Evolutionary conservation across 108 stramenopile species (phyloP).

Genomic region (Licmophora abbreviata): DNA sequence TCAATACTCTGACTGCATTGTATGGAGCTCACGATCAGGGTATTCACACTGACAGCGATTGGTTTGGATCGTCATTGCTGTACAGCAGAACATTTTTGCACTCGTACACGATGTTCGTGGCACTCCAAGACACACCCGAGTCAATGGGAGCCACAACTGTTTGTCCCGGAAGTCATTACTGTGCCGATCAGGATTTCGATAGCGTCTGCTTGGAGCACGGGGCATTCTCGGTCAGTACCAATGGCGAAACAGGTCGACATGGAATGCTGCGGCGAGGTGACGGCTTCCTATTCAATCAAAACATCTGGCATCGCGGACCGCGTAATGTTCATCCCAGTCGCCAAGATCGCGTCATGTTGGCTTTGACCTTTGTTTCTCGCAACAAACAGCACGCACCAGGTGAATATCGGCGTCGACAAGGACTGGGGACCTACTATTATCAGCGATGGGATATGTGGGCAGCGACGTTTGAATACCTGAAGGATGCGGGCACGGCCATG

Average conservation of each 20-base stretch:
- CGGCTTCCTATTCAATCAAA: conserved; percentile 11
- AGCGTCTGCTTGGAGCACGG: conserved; percentile 7
- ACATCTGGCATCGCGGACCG: conserved; percentile 20
- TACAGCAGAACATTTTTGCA: conserved; percentile 5
- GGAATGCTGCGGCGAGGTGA: conserved; percentile 17
- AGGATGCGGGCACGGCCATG: conserved; percentile 5
- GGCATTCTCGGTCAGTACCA: conserved; percentile 5
- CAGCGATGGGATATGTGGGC: conserved; percentile 16
- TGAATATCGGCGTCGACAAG: conserved; percentile 3
- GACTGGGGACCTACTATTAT: conserved; percentile 5
- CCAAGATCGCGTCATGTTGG: conserved; percentile 15
- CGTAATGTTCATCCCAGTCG: conserved; percentile 5
- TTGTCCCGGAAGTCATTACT: conserved; percentile 16
- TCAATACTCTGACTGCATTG: conserved; percentile 16
- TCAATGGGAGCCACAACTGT: conserved; percentile 17
- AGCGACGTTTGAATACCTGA: conserved; percentile 15
- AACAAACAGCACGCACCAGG: conserved; percentile 5
- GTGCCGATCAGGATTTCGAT: neutral
- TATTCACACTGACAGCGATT: conserved; percentile 10
- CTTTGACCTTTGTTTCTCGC: conserved; percentile 14
- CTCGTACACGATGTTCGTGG: conserved; percentile 9
- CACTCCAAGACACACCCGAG: conserved; percentile 15
- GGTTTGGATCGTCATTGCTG: neutral
- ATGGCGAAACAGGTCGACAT: no score
- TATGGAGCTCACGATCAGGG: conserved; percentile 15